Percentiles rank a stretch among this genome's conserved stretches.
These are phyloP conservation scores for Apiotrichum domesticum DNA, from an alignment of 1,284 basidiomycete species.

Conservation along the genomic window DNA sequence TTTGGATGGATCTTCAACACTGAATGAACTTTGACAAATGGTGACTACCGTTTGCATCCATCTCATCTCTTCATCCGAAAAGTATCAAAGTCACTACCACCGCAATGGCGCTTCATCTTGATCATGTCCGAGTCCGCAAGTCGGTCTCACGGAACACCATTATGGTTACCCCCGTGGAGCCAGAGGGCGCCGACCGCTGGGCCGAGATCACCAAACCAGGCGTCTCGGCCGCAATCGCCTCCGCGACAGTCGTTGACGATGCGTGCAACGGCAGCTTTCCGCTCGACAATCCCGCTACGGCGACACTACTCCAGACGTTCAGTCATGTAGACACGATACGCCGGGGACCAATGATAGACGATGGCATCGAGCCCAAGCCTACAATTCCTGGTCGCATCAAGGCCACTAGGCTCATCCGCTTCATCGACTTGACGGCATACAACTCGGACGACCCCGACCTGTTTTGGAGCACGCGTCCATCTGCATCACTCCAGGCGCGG, in stretches of 20 bases:
- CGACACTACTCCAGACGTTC: not conserved
- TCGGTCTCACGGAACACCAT: constrained; percentile 1
- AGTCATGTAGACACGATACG: not conserved
- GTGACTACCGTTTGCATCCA: no score
- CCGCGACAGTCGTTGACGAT: not conserved
- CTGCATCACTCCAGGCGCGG: not conserved
- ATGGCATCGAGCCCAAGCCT: not conserved
- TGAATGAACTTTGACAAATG: no score
- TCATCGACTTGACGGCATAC: constrained; percentile 5
- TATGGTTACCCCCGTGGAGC: constrained; percentile 5
- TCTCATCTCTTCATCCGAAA: no score
- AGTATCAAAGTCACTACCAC: no score
- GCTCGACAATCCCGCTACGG: not conserved
- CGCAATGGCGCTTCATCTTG: not conserved
- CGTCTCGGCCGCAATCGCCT: not conserved
- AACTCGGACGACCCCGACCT: constrained; percentile 2
- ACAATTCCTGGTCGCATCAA: not conserved
- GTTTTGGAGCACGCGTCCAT: constrained; percentile 1
- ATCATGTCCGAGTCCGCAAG: constrained; percentile 3
- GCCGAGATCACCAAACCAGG: not conserved
- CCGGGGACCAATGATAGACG: constrained; percentile 1
- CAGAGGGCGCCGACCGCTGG: constrained; percentile 1
- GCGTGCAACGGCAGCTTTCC: constrained; percentile 1
- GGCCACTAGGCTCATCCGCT: not conserved
- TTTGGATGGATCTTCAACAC: no score